Evolutionary conservation across 1,284 basidiomycete species (phyloP).

Genomic region (Tilletia caries): DNA sequence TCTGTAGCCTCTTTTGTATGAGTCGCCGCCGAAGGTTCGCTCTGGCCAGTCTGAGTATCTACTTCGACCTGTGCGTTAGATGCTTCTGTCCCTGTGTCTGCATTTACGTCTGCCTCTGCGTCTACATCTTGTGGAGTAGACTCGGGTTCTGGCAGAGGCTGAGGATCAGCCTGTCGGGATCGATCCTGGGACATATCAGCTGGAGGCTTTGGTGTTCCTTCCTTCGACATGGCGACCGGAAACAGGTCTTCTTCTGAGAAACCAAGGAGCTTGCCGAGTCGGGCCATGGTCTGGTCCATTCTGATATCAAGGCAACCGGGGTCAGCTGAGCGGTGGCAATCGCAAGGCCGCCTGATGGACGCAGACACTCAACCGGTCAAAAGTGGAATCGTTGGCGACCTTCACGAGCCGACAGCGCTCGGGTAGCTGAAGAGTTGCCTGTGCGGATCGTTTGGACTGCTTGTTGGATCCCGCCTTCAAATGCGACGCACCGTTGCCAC

Average conservation of each 20-base stretch:
- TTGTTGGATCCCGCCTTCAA: background rate
- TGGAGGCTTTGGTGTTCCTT: no score
- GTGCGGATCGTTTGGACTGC: background rate
- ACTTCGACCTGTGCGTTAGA: no score
- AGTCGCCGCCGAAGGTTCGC: no score
- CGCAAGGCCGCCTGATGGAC: no score
- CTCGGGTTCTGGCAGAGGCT: conserved; percentile 14
- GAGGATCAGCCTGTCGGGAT: no score
- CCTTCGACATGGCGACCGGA: background rate
- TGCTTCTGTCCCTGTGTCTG: no score
- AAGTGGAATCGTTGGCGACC: conserved; percentile 84
- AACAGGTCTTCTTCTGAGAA: background rate
- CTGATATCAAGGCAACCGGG: background rate
- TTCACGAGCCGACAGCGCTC: conserved; percentile 81
- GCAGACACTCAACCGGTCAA: conserved; percentile 58
- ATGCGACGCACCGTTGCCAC: background rate
- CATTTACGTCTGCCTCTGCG: no score
- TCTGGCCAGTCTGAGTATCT: no score
- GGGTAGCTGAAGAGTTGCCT: conserved; percentile 68
- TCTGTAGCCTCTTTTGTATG: background rate
- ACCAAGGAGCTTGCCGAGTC: conserved; percentile 5
- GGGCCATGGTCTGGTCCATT: conserved; percentile 14
- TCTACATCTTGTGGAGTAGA: background rate
- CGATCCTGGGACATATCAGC: no score
- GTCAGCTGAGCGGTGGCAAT: background rate